These are phyloP conservation scores for Poronia punctata DNA, from an alignment of 495 filamentous ascomycete genomes.

Conservation along the genomic window DNA sequence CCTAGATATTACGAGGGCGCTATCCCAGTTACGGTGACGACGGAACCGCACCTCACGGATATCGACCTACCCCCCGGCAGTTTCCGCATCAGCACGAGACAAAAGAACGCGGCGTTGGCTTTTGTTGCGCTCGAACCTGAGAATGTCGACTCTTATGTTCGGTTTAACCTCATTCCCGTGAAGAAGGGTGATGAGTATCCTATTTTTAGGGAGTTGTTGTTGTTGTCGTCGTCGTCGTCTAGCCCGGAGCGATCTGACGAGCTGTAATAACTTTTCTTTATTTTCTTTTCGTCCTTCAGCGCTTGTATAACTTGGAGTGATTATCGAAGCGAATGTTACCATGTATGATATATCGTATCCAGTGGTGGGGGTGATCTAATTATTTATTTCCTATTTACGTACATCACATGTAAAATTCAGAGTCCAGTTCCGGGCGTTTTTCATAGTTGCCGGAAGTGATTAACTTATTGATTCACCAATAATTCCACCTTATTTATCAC, in stretches of 20 bases:
- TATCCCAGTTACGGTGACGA: slow-evolving; percentile 25
- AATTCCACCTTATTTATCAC: too few relatives aligned
- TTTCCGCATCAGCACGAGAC: slow-evolving; percentile 15
- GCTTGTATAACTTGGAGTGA: too few relatives aligned
- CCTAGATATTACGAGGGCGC: slow-evolving; percentile 26
- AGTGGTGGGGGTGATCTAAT: too few relatives aligned
- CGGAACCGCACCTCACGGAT: slow-evolving; percentile 8
- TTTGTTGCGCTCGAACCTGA: slow-evolving; percentile 28
- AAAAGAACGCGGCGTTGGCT: slow-evolving; percentile 24
- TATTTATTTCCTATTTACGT: too few relatives aligned
- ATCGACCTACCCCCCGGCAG: slow-evolving; percentile 21
- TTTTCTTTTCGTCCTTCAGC: too few relatives aligned
- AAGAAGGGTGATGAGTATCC: slow-evolving; percentile 26
- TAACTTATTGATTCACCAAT: too few relatives aligned
- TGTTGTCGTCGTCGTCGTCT: not conserved
- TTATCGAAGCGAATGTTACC: too few relatives aligned
- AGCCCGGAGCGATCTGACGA: not conserved
- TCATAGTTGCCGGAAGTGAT: too few relatives aligned
- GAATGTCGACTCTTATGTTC: slow-evolving; percentile 29
- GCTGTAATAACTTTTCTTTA: too few relatives aligned
- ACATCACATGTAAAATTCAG: too few relatives aligned
- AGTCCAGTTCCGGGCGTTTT: too few relatives aligned
- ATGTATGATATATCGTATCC: too few relatives aligned
- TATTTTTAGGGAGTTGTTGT: slow-evolving; percentile 17
- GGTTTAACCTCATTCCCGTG: slow-evolving; percentile 25